Evolutionary conservation across 176 grass and related monocot species (phyloP), one percentile per base, ranked within the genome.

Genomic region (Oryza australiensis): DNA sequence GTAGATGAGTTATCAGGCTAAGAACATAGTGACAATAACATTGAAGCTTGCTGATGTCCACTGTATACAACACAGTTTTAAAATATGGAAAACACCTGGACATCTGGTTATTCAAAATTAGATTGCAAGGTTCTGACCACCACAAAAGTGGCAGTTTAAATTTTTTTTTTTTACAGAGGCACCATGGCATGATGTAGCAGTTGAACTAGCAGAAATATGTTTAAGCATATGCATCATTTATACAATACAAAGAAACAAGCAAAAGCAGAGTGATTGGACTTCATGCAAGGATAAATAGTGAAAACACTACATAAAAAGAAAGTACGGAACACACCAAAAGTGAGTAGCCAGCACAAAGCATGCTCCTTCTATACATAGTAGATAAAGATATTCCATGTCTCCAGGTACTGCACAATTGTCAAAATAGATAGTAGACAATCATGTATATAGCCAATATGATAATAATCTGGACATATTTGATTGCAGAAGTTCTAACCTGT

Each of bases 301-400:
- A n/a, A 66, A 64, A 20, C 5, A 18, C 5, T 29, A 55, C 12
- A 77, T 26, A 64, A 45, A 66, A 72, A 67, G 32, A 8, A 49
- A 82, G 30, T 77, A 66, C 3, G 12, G 60, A 75, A 20, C 70
- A 62, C 89, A 98, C 95, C 86, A 98, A 71, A 73, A 98, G 82
- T 27, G 95, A 94, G 79, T 88, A 84, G 63, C 95, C 95, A 76
- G 95, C 86, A 18, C 92, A 98, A 80, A 98, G 90, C 70, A 86
- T 80, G 68, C 95, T 98, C 83, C 92, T 98, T 87, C 95, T 93
- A 45, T 98, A 98, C 53, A 98, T 73, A 82, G 95, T 98, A 79
- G 92, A 94, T 42, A 98, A 80, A 82, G 95, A 94, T 71, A 91
- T 93, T 51, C 95, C 95, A 80, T 98, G 95, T 74, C 95, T 95